A percentile compares a stretch with the other conserved stretches of the same genome.
phyloP scores from a whole-genome alignment of 257 asterid species.

The Marsdenia floribunda region DNA sequence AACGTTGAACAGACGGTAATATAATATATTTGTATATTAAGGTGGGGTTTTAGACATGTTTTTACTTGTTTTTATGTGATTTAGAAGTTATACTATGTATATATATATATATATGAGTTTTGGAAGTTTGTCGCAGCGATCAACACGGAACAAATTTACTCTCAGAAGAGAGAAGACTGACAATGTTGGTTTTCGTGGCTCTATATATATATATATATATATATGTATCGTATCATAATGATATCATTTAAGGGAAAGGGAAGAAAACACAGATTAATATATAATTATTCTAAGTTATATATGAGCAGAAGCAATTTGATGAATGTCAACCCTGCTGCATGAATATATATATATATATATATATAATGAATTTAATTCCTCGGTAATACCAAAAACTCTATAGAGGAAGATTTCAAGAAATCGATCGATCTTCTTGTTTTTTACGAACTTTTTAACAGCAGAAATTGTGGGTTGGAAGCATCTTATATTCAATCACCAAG shows the following conservation, averaged over 20 bases:
- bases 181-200: slow-evolving; percentile 20
- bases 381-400: slow-evolving; percentile 9
- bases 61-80: not conserved
- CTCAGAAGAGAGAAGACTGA: slow-evolving; percentile 17
- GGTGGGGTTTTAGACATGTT: not conserved
- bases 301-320: slow-evolving; percentile 4
- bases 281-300: slow-evolving; percentile 1
- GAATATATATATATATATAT: no score
- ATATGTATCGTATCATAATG: no score
- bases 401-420: not conserved
- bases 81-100: not conserved
- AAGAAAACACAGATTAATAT: no score
- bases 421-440: not conserved
- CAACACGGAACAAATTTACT: slow-evolving; percentile 22
- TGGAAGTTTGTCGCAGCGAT: slow-evolving; percentile 20
- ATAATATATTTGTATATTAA: not conserved
- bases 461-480: slow-evolving; percentile 33
- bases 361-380: slow-evolving; percentile 13
- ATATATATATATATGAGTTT: not conserved
- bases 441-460: slow-evolving; percentile 3
- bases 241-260: not conserved
- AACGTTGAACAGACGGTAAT: not conserved
- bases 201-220: not conserved
- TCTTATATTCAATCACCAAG: slow-evolving; percentile 10
- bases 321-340: slow-evolving; percentile 31